Percentiles rank a stretch among this genome's conserved stretches.
Evolutionary conservation across 2,329 filamentous ascomycete genomes (phyloP).

Genomic region (Pseudonectria buxi): DNA sequence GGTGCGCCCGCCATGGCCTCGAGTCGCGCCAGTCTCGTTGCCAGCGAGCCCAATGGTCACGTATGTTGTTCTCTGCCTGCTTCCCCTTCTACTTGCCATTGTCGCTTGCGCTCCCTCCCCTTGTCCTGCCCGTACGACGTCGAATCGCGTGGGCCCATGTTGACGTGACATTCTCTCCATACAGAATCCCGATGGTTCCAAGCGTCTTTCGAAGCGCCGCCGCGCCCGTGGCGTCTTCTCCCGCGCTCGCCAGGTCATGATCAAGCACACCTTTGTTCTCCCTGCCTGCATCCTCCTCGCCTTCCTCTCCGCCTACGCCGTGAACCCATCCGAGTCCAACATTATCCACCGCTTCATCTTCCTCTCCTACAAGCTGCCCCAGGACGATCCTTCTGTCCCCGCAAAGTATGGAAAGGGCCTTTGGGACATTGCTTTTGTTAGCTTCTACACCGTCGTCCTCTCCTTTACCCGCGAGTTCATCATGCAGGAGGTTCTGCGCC

Average conservation of each 20-base stretch:
- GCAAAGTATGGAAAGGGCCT: slow-evolving; percentile 81
- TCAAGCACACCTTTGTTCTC: slow-evolving; percentile 55
- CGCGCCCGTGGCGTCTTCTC: slow-evolving; percentile 44
- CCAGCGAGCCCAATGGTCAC: slow-evolving; percentile 13
- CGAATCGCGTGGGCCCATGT: neutral
- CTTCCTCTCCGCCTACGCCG: slow-evolving; percentile 61
- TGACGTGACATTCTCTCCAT: neutral
- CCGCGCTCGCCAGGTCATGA: slow-evolving; percentile 45
- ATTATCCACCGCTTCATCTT: slow-evolving; percentile 77
- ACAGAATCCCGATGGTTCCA: slow-evolving; percentile 22
- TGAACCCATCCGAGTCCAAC: slow-evolving; percentile 73
- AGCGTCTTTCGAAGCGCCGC: slow-evolving; percentile 46
- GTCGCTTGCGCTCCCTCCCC: slow-evolving; percentile 1
- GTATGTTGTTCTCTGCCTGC: slow-evolving; percentile 12
- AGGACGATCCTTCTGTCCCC: slow-evolving; percentile 34
- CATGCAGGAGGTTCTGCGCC: slow-evolving; percentile 83
- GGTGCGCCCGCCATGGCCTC: slow-evolving; percentile 49
- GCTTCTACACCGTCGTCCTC: slow-evolving; percentile 82
- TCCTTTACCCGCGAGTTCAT: slow-evolving; percentile 93
- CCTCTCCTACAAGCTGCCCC: slow-evolving; percentile 74
- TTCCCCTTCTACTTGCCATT: slow-evolving; percentile 4
- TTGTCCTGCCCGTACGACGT: neutral
- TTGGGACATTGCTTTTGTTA: slow-evolving; percentile 79
- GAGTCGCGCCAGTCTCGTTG: slow-evolving; percentile 40
- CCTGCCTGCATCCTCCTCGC: slow-evolving; percentile 62